Evolutionary conservation across 1,139 yeast species (phyloP).

Genomic region (Suhomyces bokatorum): DNA sequence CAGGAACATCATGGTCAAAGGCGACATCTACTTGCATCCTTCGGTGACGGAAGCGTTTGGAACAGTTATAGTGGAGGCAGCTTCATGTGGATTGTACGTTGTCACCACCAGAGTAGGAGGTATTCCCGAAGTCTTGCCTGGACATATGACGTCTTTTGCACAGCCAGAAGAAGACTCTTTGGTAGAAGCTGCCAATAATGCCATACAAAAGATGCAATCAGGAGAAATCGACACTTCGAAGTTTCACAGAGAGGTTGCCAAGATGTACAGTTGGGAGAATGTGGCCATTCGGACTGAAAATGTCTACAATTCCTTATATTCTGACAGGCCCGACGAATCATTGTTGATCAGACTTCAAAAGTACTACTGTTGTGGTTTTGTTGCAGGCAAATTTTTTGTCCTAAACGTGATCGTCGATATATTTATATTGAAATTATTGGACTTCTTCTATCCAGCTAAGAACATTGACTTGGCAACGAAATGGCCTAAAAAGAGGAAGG

Average conservation of each 20-base stretch:
- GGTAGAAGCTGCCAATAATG: slow-evolving; percentile 65
- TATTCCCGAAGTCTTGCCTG: slow-evolving; percentile 93
- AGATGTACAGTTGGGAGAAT: slow-evolving; percentile 92
- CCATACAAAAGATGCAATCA: slow-evolving; percentile 57
- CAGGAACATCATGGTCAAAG: slow-evolving; percentile 87
- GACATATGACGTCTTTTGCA: slow-evolving; percentile 91
- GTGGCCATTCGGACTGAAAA: slow-evolving; percentile 83
- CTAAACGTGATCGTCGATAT: slow-evolving; percentile 80
- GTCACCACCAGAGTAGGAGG: slow-evolving; percentile 98
- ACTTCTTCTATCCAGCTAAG: slow-evolving; percentile 66
- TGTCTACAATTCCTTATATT: slow-evolving; percentile 66
- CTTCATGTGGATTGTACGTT: slow-evolving; percentile 89
- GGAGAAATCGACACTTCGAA: slow-evolving; percentile 66
- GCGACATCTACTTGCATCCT: slow-evolving; percentile 92
- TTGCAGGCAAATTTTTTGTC: slow-evolving; percentile 83
- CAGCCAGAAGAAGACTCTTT: slow-evolving; percentile 79
- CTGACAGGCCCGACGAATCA: slow-evolving; percentile 46
- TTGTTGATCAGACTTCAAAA: slow-evolving; percentile 52
- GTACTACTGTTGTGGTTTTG: slow-evolving; percentile 72
- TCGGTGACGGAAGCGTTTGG: slow-evolving; percentile 98
- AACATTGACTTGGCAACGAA: slow-evolving; percentile 71
- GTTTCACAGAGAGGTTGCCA: slow-evolving; percentile 76
- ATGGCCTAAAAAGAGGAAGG: slow-evolving; percentile 58
- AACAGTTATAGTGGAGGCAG: slow-evolving; percentile 95
- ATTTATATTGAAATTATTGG: slow-evolving; percentile 60